Evolutionary conservation across 1,284 basidiomycete species (phyloP), one percentile per base, ranked within the genome.

Genomic region (Chondrostereum purpureum): DNA sequence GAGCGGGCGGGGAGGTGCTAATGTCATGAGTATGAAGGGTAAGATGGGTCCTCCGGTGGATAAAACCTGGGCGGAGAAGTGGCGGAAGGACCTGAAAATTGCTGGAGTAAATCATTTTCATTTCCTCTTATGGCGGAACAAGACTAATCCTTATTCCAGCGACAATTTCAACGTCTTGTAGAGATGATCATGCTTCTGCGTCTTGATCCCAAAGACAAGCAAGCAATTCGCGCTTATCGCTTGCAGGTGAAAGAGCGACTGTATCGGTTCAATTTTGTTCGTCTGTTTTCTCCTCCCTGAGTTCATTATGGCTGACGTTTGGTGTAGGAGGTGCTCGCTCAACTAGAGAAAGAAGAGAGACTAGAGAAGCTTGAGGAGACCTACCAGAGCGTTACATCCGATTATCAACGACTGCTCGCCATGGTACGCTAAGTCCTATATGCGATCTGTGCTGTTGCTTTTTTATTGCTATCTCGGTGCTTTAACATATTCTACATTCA

Each of bases 351-450:
- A 53, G 72, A 83, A 42, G 94, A 98, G 60, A 75, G 92, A 36
- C 74, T 90, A 45, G 81, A 88, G 49, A 96, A 94, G 61, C 70
- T 99, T 40, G 88, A 95, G 60, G 90, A 95, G 66, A 98, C 95
- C 8, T 99, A 92, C 66, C 83, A 89, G 59, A 84, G 75, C 48
- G 92, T 98, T 12, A 70, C 76, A 43, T 83, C 91, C 41, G 93
- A 94, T 64, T 98, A 98, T 57, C 74, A 75, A 53, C 79, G 91
- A 44, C 84, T 96, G 57, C 68, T 95, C 34, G 73, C 72, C 1
- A 75, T 78, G 62, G 62, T 80, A 16, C 35, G 33, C 20, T 44
- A 17, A 31, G 27, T 8, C 27, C 8, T 8, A 31, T 31, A n/a
- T 31, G 27, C n/a, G n/a, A n/a, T n/a, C n/a, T n/a, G n/a, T n/a